Percentiles rank a stretch among this genome's conserved stretches.
Conservation (phyloP, 306 rosid genomes). For the Echinosophora koreensis region DNA sequence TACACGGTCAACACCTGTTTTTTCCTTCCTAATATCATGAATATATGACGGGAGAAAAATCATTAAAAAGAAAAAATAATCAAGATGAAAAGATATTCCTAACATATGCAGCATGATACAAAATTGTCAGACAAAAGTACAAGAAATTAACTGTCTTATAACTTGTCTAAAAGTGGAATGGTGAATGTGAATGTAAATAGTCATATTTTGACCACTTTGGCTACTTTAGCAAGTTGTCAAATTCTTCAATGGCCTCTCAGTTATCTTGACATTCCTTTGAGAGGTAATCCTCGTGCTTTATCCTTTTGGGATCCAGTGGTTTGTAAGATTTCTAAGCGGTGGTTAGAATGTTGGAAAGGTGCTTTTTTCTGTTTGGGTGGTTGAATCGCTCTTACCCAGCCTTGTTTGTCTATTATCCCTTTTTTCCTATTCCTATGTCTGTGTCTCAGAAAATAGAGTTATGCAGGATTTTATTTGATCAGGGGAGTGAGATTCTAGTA, state of each 20-base stretch:
- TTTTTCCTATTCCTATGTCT: no score
- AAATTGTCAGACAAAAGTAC: neutral
- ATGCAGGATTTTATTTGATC: no score
- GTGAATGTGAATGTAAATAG: no score
- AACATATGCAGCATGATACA: conserved; percentile 21
- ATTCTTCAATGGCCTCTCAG: neutral
- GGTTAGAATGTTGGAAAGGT: neutral
- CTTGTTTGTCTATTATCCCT: no score
- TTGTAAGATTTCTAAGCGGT: neutral
- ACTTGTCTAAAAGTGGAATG: no score
- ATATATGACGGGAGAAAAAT: conserved; percentile 15
- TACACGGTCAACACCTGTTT: conserved; percentile 82
- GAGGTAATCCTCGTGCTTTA: no score
- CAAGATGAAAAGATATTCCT: conserved; percentile 3
- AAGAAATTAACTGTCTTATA: neutral
- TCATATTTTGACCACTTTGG: neutral
- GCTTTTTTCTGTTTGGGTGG: neutral
- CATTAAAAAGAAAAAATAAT: conserved; percentile 30
- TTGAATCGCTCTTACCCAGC: neutral
- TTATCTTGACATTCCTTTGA: neutral
- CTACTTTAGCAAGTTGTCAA: neutral
- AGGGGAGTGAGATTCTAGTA: no score
- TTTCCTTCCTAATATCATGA: conserved; percentile 79
- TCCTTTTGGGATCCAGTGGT: neutral
- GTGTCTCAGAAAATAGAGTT: no score